phyloP scores from a whole-genome alignment of 306 rosid genomes.

The Amphicarpaea edgeworthii region DNA sequence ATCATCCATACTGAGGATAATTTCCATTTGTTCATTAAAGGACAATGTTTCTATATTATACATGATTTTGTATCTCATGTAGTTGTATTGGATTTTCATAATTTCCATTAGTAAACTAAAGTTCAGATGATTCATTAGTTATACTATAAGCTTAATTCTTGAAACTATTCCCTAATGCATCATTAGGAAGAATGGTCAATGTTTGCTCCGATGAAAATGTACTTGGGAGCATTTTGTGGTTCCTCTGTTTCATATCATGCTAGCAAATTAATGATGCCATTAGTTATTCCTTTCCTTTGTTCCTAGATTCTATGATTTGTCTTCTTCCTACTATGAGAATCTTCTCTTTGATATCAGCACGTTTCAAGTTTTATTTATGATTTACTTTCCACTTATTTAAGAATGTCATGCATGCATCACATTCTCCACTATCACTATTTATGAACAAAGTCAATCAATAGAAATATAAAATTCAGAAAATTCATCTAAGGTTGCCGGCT shows the following conservation, averaged over 20 bases:
- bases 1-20: too few species aligned
- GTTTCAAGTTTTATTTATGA: constrained; percentile 35
- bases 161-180: neutral
- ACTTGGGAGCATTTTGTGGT: neutral
- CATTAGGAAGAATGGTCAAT: neutral
- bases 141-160: neutral
- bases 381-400: neutral
- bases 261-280: constrained; percentile 24
- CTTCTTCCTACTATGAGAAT: constrained; percentile 31
- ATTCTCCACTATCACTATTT: constrained; percentile 31
- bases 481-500: neutral
- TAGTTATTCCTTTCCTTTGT: constrained; percentile 1
- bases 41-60: too few species aligned
- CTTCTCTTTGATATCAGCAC: constrained; percentile 35
- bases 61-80: too few species aligned
- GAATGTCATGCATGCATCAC: constrained; percentile 26
- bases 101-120: too few species aligned
- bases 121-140: too few species aligned
- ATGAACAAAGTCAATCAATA: neutral
- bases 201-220: neutral
- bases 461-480: too few species aligned
- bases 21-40: too few species aligned
- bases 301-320: constrained; percentile 39
- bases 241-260: neutral
- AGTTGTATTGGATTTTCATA: too few species aligned